phyloP scores from a whole-genome alignment of 169 alveolate genomes.

The Eimeria maxima region DNA sequence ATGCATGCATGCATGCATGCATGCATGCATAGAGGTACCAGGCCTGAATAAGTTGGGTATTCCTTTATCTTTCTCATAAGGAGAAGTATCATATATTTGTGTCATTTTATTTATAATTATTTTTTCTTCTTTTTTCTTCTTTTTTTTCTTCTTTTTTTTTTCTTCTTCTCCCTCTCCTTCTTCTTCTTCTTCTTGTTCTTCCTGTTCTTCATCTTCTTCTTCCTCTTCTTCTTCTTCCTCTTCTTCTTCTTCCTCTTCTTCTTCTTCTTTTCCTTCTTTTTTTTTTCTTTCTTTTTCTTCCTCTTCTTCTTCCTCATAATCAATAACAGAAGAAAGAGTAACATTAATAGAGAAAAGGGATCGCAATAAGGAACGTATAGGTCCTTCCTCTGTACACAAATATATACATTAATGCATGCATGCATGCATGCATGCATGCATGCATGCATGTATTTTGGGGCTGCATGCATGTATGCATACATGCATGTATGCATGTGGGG shows the following conservation, averaged over 20 bases:
- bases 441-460: not conserved
- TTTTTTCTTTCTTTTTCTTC: no score
- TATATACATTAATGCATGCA: not conserved
- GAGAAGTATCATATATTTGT: slow-evolving; percentile 66
- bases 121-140: no score
- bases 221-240: no score
- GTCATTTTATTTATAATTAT: not conserved
- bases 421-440: slow-evolving; percentile 20
- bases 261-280: no score
- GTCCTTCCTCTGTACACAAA: no score
- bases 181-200: no score
- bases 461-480: not conserved
- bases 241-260: no score
- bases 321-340: not conserved
- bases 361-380: no score
- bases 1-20: slow-evolving; percentile 31
- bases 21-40: not conserved
- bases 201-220: no score
- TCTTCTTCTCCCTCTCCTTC: no score
- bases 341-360: not conserved
- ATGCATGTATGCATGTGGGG: slow-evolving; percentile 10
- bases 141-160: no score
- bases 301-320: no score
- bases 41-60: slow-evolving; percentile 23
- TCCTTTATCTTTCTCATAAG: slow-evolving; percentile 75